phyloP scores from a whole-genome alignment of 2,329 filamentous ascomycete species.

The Camillea tinctor region DNA sequence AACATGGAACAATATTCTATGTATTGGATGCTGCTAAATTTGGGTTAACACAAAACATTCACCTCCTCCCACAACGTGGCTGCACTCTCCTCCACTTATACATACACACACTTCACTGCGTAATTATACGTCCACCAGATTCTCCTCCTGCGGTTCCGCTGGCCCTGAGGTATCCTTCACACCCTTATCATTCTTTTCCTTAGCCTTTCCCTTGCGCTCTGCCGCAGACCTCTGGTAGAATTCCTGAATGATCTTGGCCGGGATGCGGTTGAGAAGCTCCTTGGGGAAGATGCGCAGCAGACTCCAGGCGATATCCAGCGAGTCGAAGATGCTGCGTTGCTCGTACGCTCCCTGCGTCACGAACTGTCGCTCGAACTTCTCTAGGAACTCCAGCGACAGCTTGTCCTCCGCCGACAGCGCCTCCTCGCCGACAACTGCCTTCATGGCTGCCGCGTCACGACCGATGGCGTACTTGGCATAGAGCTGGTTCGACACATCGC shows the following conservation, averaged over 20 bases:
- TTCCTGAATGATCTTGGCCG: constrained; percentile 77
- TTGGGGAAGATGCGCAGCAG: constrained; percentile 96
- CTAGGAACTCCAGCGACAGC: constrained; percentile 94
- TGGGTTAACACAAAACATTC: constrained; percentile 13
- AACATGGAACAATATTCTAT: constrained; percentile 15
- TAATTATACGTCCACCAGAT: constrained; percentile 58
- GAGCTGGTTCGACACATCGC: constrained; percentile 97
- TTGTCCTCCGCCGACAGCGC: constrained; percentile 95
- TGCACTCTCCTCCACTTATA: constrained; percentile 10
- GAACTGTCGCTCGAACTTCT: constrained; percentile 97
- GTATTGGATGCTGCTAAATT: constrained; percentile 21
- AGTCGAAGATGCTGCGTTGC: constrained; percentile 86
- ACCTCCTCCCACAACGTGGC: constrained; percentile 22
- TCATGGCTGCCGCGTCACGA: constrained; percentile 97
- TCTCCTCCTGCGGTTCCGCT: constrained; percentile 50
- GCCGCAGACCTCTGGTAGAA: constrained; percentile 71
- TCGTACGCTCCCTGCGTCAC: constrained; percentile 93
- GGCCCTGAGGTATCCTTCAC: constrained; percentile 40
- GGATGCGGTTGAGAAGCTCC: constrained; percentile 94
- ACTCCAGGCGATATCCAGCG: constrained; percentile 93
- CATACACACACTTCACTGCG: constrained; percentile 2
- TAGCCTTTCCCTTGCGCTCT: constrained; percentile 62
- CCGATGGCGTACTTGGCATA: constrained; percentile 99
- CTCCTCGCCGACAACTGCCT: constrained; percentile 98
- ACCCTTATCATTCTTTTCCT: constrained; percentile 43